Evolutionary conservation across 192 early-diverging fungal genomes (phyloP).

Genomic region (Dispira parvispora): DNA sequence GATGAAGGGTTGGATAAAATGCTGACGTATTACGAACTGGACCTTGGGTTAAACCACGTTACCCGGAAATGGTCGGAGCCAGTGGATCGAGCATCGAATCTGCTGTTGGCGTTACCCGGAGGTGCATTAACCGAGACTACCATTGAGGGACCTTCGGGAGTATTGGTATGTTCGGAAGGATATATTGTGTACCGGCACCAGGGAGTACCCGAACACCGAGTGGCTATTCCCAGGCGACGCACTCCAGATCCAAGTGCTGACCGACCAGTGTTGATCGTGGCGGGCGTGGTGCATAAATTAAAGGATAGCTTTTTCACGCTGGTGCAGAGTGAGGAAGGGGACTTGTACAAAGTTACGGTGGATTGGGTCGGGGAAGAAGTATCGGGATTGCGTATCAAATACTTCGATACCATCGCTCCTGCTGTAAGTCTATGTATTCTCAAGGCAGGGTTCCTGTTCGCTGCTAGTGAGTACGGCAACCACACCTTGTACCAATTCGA

Average conservation of each 20-base stretch:
- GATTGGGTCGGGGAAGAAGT: slow-evolving; percentile 47
- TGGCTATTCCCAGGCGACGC: slow-evolving; percentile 69
- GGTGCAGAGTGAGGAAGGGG: slow-evolving; percentile 80
- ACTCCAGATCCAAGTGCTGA: slow-evolving; percentile 43
- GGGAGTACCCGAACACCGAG: slow-evolving; percentile 36
- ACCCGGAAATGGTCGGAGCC: slow-evolving; percentile 87
- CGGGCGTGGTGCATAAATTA: slow-evolving; percentile 79
- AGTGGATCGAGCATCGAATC: slow-evolving; percentile 54
- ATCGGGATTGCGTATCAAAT: slow-evolving; percentile 64
- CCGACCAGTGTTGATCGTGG: slow-evolving; percentile 60
- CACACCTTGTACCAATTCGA: slow-evolving; percentile 91
- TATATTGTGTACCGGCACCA: slow-evolving; percentile 76
- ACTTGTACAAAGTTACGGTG: slow-evolving; percentile 66
- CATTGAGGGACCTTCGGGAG: slow-evolving; percentile 88
- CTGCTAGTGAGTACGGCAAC: slow-evolving; percentile 78
- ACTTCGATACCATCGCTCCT: slow-evolving; percentile 89
- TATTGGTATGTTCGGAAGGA: slow-evolving; percentile 87
- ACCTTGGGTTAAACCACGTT: slow-evolving; percentile 97
- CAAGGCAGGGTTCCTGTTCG: slow-evolving; percentile 88
- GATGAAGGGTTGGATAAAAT: slow-evolving; percentile 65
- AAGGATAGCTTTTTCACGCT: slow-evolving; percentile 79
- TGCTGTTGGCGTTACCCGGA: slow-evolving; percentile 70
- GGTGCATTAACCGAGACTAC: slow-evolving; percentile 24
- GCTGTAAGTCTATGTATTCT: slow-evolving; percentile 65
- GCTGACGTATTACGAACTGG: slow-evolving; percentile 89